phyloP scores from a whole-genome alignment of 345 rosid genomes.

The Mangifera indica region DNA sequence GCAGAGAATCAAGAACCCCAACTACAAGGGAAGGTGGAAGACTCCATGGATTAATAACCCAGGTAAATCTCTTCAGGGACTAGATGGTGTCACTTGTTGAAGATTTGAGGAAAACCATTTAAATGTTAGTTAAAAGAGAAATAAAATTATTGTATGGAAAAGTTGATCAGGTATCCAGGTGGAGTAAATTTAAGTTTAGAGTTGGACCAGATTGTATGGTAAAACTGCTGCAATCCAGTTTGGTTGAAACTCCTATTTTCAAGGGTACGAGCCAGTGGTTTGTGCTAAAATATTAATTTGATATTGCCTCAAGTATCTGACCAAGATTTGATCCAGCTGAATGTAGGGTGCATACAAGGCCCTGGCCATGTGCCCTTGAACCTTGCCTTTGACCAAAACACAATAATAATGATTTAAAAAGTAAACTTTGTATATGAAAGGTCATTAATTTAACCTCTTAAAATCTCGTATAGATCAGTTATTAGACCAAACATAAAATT shows the following conservation, averaged over 20 bases:
- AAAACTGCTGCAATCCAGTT: neutral
- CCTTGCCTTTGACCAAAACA: neutral
- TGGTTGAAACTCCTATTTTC: neutral
- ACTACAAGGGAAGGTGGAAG: constrained; percentile 93
- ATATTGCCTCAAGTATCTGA: neutral
- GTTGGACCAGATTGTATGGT: neutral
- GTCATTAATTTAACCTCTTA: neutral
- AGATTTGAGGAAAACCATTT: neutral
- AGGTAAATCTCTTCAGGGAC: constrained; percentile 37
- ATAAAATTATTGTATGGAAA: constrained; percentile 1
- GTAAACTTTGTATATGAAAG: neutral
- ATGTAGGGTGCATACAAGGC: neutral
- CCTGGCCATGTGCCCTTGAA: neutral
- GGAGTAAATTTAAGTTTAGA: neutral
- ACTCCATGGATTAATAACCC: constrained; percentile 90
- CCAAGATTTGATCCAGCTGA: neutral
- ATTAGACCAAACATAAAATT: neutral
- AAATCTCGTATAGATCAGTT: neutral
- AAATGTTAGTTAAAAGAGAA: neutral
- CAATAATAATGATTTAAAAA: neutral
- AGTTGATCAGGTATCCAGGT: neutral
- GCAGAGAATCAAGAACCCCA: constrained; percentile 92
- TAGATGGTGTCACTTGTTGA: neutral
- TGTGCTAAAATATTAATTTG: neutral
- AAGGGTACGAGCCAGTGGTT: neutral